Conservation (phyloP, 345 rosid species). For the Camelina hispida region DNA sequence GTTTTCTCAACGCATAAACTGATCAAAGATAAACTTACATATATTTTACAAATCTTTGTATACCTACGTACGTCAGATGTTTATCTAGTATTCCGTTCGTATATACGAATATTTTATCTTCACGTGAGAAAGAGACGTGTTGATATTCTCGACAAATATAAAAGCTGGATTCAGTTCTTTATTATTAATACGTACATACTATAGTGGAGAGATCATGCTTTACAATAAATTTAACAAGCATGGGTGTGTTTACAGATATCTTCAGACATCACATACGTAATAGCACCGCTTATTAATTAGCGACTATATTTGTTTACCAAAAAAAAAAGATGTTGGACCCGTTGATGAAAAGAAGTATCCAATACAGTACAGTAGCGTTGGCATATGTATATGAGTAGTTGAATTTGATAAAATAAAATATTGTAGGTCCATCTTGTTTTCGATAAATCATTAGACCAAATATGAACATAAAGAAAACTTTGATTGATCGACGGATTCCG, state of each 20-base stretch:
- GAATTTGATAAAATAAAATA: too few relatives aligned
- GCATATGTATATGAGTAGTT: background rate
- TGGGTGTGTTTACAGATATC: slow-evolving; percentile 32
- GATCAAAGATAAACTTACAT: background rate
- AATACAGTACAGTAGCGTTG: background rate
- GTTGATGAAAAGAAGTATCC: background rate
- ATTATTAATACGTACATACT: slow-evolving; percentile 5
- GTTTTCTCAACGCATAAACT: background rate
- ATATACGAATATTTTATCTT: background rate
- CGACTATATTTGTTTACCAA: background rate
- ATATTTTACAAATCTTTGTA: too few relatives aligned
- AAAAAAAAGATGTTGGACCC: background rate
- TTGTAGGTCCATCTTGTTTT: background rate
- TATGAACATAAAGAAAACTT: background rate
- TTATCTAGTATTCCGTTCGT: background rate
- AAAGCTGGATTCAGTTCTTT: slow-evolving; percentile 7
- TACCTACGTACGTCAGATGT: slow-evolving; percentile 8
- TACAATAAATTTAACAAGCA: slow-evolving; percentile 25
- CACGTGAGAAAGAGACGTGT: slow-evolving; percentile 27
- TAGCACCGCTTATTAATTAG: slow-evolving; percentile 41
- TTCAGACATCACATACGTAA: slow-evolving; percentile 28
- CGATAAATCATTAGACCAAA: background rate
- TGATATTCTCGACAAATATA: slow-evolving; percentile 19
- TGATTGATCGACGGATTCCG: background rate
- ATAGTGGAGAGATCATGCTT: slow-evolving; percentile 36